Evolutionary conservation across 129 eudicot genomes (phyloP).

Genomic region (Smallanthus sonchifolius): DNA sequence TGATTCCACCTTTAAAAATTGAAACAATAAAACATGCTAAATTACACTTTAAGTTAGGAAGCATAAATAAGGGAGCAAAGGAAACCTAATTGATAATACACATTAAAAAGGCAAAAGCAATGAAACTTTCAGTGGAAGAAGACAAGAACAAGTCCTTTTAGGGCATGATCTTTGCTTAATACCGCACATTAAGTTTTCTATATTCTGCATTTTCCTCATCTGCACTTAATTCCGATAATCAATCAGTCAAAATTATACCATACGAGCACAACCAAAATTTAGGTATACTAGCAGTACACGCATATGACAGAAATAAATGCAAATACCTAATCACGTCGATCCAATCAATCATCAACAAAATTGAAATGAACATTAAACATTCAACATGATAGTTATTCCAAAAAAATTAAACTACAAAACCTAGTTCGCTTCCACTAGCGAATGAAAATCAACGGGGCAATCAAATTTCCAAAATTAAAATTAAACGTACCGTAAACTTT

Average conservation of each 20-base stretch:
- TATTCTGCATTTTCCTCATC: constrained; percentile 8
- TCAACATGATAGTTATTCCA: constrained; percentile 9
- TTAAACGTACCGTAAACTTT: constrained; percentile 59
- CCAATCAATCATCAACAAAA: constrained; percentile 29
- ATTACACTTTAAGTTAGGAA: neutral
- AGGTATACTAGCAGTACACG: constrained; percentile 1
- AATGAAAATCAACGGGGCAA: constrained; percentile 14
- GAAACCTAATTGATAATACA: constrained; percentile 4
- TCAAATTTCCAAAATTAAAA: neutral
- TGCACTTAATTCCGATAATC: neutral
- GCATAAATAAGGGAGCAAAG: constrained; percentile 2
- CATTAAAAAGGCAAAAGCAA: constrained; percentile 16
- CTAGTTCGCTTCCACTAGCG: neutral
- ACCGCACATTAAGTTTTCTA: neutral
- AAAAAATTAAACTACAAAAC: neutral
- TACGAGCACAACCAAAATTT: constrained; percentile 5
- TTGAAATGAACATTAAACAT: constrained; percentile 4
- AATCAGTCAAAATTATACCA: neutral
- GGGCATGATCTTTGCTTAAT: neutral
- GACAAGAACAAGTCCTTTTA: constrained; percentile 20
- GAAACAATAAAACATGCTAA: neutral
- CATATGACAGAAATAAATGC: constrained; percentile 14
- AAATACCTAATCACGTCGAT: constrained; percentile 16
- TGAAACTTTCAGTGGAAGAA: constrained; percentile 1
- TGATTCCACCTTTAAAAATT: neutral